Evolutionary conservation across 2,329 filamentous ascomycete genomes (phyloP), one percentile per base, ranked within the genome.

Genomic region (Cladosporium sp.): DNA sequence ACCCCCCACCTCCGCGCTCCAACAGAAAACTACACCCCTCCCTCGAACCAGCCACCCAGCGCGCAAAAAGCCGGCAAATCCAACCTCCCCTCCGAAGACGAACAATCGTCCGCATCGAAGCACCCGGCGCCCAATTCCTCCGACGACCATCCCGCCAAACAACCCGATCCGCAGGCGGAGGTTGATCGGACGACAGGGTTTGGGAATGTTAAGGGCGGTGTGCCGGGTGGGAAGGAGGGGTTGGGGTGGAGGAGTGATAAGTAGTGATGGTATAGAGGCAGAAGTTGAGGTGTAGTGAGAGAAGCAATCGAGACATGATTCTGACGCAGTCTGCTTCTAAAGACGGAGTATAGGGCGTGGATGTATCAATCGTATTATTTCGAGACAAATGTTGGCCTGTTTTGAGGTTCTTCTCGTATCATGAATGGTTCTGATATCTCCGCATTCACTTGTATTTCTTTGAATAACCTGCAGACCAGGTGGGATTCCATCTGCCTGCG

Each of bases 61-160:
- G 44, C 44, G 4, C 17, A 40, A 24, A 32, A 41, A 8, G 48
- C 48, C 19, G 40, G 41, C 40, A 43, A 44, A 38, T 20, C 20
- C 27, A 13, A 29, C 6, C 19, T 15, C 7, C 40, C 40, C 11
- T 15, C 40, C 22, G 20, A 38, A 13, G 48, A 50, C 41, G 22
- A 39, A 11, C 63, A 69, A 43, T 69, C 66, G 2, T 63, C 52
- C 19, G 65, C 67, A 13, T 68, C 65, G 1, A 44, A 47, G 6
- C 32, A 36, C 32, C 22, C 22, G 5, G 51, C 64, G 1, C 60
- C 65, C 50, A 44, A 60, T 19, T 60, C 61, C 52, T 59, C 29
- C 8, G 61, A 64, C 32, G 63, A 69, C 17, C 66, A 70, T 47
- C 68, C 68, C 1, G 67, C 67, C 1, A 70, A 69, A 51, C 68